Evolutionary conservation across 2,329 filamentous ascomycete genomes (phyloP).

Genomic region (Neofusicoccum cordaticola): DNA sequence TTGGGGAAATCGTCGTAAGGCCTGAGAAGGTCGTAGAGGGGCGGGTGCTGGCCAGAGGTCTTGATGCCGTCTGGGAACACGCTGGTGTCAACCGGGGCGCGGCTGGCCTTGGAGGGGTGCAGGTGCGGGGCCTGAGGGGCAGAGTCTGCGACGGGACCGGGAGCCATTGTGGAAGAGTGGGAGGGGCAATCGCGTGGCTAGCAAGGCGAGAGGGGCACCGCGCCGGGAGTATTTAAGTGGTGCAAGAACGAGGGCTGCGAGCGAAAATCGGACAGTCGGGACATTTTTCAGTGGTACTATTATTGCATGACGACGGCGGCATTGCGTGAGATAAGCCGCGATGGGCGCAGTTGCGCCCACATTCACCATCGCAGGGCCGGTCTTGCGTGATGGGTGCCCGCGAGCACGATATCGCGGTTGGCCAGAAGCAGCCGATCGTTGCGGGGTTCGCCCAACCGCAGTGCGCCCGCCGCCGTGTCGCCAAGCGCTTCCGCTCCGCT

Average conservation of each 20-base stretch:
- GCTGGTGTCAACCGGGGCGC: constrained; percentile 25
- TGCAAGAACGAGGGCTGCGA: not conserved
- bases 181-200: not conserved
- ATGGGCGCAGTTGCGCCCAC: not conserved
- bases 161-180: constrained; percentile 10
- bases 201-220: not conserved
- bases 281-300: not conserved
- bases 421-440: constrained; percentile 4
- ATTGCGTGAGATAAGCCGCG: constrained; percentile 3
- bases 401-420: constrained; percentile 17
- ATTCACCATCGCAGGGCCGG: constrained; percentile 10
- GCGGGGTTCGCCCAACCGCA: constrained; percentile 11
- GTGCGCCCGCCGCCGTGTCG: not conserved
- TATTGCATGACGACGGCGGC: constrained; percentile 6
- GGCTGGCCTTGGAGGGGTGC: constrained; percentile 11
- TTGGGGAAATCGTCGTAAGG: constrained; percentile 70
- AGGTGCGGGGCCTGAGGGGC: constrained; percentile 10
- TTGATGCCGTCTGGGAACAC: constrained; percentile 65
- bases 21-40: constrained; percentile 62
- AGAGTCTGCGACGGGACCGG: constrained; percentile 14
- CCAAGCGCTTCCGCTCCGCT: constrained; percentile 14
- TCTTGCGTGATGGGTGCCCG: constrained; percentile 16
- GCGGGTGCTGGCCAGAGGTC: constrained; percentile 70
- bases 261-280: constrained; percentile 5
- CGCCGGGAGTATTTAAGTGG: not conserved